phyloP scores from a whole-genome alignment of 805 yeast species.

The Starmerella potacharoeniae region DNA sequence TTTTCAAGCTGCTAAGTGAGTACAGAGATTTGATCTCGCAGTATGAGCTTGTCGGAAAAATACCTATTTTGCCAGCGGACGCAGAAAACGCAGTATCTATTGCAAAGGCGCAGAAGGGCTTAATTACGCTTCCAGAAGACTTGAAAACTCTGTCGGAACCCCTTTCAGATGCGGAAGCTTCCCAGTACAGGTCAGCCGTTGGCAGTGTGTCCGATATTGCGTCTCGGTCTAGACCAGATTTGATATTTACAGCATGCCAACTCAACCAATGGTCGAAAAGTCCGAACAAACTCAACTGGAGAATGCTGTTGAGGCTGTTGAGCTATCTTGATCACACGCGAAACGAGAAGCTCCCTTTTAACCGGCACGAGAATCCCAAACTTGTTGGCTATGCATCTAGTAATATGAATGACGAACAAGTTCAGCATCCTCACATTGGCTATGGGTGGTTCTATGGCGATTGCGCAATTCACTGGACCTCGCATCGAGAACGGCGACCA shows the following conservation, averaged over 20 bases:
- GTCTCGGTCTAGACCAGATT: not conserved
- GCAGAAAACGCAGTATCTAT: not conserved
- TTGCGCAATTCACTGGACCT: no score
- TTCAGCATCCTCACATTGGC: no score
- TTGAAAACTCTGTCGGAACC: not conserved
- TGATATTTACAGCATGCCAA: not conserved
- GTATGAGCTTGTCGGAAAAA: not conserved
- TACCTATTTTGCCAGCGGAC: not conserved
- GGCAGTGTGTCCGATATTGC: not conserved
- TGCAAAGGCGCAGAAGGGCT: not conserved
- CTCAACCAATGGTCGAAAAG: not conserved
- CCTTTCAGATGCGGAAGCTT: not conserved
- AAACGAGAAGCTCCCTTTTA: no score
- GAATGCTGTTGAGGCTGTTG: no score
- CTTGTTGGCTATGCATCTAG: no score
- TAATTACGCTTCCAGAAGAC: not conserved
- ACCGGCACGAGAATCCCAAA: no score
- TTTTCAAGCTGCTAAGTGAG: not conserved
- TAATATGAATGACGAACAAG: no score
- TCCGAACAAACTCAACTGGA: no score
- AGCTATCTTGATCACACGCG: no score
- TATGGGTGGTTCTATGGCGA: no score
- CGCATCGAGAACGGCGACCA: not conserved
- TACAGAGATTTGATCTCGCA: not conserved
- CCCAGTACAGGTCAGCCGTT: not conserved